Evolutionary conservation across 306 rosid genomes (phyloP).

Genomic region (Vicia villosa): DNA sequence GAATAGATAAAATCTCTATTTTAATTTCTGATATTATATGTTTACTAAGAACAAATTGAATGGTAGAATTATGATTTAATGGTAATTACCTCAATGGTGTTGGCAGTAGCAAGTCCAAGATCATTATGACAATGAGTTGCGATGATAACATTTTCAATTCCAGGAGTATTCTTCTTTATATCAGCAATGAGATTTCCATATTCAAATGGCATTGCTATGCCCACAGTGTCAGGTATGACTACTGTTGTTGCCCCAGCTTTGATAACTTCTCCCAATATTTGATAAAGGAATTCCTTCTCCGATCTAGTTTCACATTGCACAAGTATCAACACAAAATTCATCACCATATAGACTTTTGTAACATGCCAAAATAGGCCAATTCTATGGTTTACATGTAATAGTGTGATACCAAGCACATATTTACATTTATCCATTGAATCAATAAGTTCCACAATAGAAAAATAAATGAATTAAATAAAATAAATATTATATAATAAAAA

Average conservation of each 20-base stretch:
- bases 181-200: conserved; percentile 73
- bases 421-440: too few relatives aligned
- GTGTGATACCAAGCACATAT: too few relatives aligned
- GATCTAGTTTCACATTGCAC: too few relatives aligned
- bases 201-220: conserved; percentile 68
- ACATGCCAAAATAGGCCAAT: not conserved
- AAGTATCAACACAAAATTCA: too few relatives aligned
- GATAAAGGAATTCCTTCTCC: conserved; percentile 74
- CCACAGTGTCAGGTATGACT: conserved; percentile 89
- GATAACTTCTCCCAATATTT: conserved; percentile 84
- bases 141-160: conserved; percentile 71
- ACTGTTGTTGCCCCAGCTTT: conserved; percentile 94
- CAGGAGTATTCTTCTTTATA: conserved; percentile 77
- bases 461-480: too few relatives aligned
- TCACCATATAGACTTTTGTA: too few relatives aligned
- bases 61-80: conserved; percentile 4
- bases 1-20: not conserved
- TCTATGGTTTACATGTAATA: too few relatives aligned
- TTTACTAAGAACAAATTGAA: not conserved
- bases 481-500: too few relatives aligned
- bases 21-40: too few relatives aligned
- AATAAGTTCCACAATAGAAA: too few relatives aligned
- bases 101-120: conserved; percentile 91
- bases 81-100: conserved; percentile 65
- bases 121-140: conserved; percentile 95